These are phyloP conservation scores for Clonostachys chloroleuca DNA, from an alignment of 2,329 filamentous ascomycete genomes.

Conservation along the genomic window DNA sequence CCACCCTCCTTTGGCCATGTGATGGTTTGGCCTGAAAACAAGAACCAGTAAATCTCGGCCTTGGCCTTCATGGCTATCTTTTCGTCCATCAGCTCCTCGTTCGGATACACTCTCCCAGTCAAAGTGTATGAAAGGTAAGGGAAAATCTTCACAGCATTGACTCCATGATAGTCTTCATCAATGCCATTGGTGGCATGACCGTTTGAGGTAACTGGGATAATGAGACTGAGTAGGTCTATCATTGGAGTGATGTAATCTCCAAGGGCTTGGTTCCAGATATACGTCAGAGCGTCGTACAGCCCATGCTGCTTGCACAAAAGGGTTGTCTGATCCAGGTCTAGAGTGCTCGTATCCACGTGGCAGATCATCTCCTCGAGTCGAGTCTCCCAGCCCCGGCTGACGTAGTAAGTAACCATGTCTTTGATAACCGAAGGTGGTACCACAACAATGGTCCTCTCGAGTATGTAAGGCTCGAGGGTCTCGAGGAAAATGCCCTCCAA, in stretches of 20 bases:
- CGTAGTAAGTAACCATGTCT: slow-evolving; percentile 77
- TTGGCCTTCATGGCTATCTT: slow-evolving; percentile 73
- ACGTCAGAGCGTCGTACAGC: slow-evolving; percentile 91
- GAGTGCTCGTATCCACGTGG: slow-evolving; percentile 81
- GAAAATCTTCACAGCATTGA: slow-evolving; percentile 85
- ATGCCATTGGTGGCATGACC: slow-evolving; percentile 50
- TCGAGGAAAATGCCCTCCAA: slow-evolving; percentile 78
- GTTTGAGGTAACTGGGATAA: slow-evolving; percentile 54
- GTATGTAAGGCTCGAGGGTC: slow-evolving; percentile 80
- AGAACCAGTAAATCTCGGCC: slow-evolving; percentile 83
- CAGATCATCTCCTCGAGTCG: slow-evolving; percentile 92
- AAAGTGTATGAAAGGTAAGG: slow-evolving; percentile 90
- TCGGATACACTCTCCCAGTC: slow-evolving; percentile 89
- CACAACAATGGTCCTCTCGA: slow-evolving; percentile 69
- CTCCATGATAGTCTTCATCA: slow-evolving; percentile 56
- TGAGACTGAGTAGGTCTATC: slow-evolving; percentile 73
- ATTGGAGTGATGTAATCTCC: slow-evolving; percentile 87
- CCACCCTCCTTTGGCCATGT: slow-evolving; percentile 67
- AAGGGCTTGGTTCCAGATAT: slow-evolving; percentile 93
- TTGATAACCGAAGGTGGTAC: slow-evolving; percentile 85
- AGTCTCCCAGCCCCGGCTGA: slow-evolving; percentile 67
- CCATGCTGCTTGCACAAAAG: slow-evolving; percentile 85
- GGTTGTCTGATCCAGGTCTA: slow-evolving; percentile 93
- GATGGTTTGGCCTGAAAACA: slow-evolving; percentile 81
- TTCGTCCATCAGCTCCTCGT: slow-evolving; percentile 70